Evolutionary conservation across 129 eudicot species (phyloP).

Genomic region (Flaveria bidentis): DNA sequence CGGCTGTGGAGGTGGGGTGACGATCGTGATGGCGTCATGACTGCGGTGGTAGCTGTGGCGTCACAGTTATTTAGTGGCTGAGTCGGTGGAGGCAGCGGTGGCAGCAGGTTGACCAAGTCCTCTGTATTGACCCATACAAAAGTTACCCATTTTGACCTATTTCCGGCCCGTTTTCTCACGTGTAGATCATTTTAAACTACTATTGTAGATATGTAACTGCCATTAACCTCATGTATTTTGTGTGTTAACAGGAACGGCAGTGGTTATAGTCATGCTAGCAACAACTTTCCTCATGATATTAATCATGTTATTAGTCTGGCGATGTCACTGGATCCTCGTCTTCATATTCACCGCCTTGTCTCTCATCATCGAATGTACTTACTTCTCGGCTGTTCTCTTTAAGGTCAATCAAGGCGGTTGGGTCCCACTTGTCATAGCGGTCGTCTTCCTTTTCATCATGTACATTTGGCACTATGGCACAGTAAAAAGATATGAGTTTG

Average conservation of each 20-base stretch:
- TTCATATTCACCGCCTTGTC: slow-evolving; percentile 62
- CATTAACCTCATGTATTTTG: not conserved
- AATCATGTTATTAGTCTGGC: slow-evolving; percentile 86
- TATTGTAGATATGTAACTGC: not conserved
- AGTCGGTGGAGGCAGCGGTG: no score
- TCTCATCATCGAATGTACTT: slow-evolving; percentile 67
- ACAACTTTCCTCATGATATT: slow-evolving; percentile 86
- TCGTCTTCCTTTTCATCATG: slow-evolving; percentile 80
- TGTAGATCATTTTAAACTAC: no score
- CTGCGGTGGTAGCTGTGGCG: no score
- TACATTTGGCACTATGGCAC: slow-evolving; percentile 96
- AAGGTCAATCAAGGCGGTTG: slow-evolving; percentile 93
- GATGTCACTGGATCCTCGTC: slow-evolving; percentile 91
- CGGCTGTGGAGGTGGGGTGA: no score
- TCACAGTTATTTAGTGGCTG: no score
- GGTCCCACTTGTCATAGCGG: slow-evolving; percentile 95
- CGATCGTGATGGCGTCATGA: no score
- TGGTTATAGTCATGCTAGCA: slow-evolving; percentile 86
- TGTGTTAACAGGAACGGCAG: slow-evolving; percentile 76
- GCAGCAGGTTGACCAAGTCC: not conserved
- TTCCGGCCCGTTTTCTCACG: not conserved
- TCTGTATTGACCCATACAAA: not conserved
- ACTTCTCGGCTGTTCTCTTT: slow-evolving; percentile 86
- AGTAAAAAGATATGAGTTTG: slow-evolving; percentile 77
- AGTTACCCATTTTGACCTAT: not conserved